Evolutionary conservation across 2,329 filamentous ascomycete species (phyloP), one percentile per base, ranked within the genome.

Genomic region (Pestalotiopsis sp.): DNA sequence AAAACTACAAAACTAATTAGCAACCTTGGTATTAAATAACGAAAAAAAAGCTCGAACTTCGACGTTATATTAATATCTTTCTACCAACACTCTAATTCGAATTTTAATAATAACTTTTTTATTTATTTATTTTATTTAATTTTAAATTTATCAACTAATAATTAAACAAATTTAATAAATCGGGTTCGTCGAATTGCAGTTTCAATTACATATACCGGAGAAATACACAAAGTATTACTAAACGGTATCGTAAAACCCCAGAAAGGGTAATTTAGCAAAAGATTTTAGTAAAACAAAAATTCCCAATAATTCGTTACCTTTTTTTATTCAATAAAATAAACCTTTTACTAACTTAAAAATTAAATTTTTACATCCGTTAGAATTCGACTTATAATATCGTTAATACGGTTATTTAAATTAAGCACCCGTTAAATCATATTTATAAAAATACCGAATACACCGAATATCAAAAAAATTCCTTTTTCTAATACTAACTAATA

Each of bases 251-350:
- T 3, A 23, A 65, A 56, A 65, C 2, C 25, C 4, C 4, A 65
- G 49, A 64, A 23, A 23, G 6, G 4, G 13, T 12, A 25, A 11
- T 25, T 36, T 64, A 36, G 4, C 5, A 7, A 0, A 7, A 64
- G 49, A 64, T 31, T 64, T 45, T 64, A 49, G 49, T 49, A 31
- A 23, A 41, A 64, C 13, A 23, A 64, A 52, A 64, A 64, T 64
- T 3, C 61, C 20, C 2, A 64, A 64, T 14, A 14, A 14, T 64
- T 23, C n/a, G 5, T 52, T 64, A 45, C 5, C 23, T 23, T 45
- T 49, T 4, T 17, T 49, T 49, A 49, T 49, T 49, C 17, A 5
- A 49, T 49, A 17, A 14, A 49, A 3, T 17, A 0, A 14, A 17
- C n/a, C n/a, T 23, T 23, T 23, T 23, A 3, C 5, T 14, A 14